Evolutionary conservation across 1,284 basidiomycete genomes (phyloP).

Genomic region (Cystobasidium pallidum): DNA sequence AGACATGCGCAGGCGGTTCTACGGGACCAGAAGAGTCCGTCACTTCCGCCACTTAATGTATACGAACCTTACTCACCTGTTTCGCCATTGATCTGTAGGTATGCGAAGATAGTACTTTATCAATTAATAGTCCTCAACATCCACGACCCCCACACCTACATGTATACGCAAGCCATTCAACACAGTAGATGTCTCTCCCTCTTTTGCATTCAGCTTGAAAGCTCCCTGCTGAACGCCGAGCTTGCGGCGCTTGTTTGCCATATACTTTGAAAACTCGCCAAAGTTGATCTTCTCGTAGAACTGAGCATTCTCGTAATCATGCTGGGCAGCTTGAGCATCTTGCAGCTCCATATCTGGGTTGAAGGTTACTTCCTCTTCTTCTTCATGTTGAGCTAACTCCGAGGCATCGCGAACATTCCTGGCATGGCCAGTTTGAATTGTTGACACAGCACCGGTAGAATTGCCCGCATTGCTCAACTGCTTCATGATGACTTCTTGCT

Average conservation of each 20-base stretch:
- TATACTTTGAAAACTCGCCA: conserved; percentile 42
- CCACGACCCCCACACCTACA: conserved; percentile 59
- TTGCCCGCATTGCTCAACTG: not conserved
- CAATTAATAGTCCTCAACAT: not conserved
- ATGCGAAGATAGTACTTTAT: not conserved
- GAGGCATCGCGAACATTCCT: not conserved
- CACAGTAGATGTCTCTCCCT: conserved; percentile 61
- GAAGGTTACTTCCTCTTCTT: conserved; percentile 38
- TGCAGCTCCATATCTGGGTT: conserved; percentile 41
- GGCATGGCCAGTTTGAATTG: not conserved
- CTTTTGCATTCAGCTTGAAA: conserved; percentile 36
- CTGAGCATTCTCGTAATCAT: conserved; percentile 36
- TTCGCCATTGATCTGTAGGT: conserved; percentile 78
- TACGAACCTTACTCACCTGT: conserved; percentile 60
- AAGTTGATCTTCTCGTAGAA: conserved; percentile 43
- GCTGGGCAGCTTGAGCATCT: conserved; percentile 37
- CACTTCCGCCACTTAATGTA: not conserved
- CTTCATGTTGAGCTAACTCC: conserved; percentile 3
- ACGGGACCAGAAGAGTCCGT: not conserved
- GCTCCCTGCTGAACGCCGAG: conserved; percentile 43
- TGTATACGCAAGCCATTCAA: conserved; percentile 77
- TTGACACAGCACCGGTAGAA: not conserved
- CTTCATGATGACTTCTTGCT: not conserved
- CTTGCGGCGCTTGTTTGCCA: conserved; percentile 41
- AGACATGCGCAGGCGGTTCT: conserved; percentile 77